Base-by-base conservation (phyloP, 768 basidiomycete genomes). In the Russula sp. region DNA sequence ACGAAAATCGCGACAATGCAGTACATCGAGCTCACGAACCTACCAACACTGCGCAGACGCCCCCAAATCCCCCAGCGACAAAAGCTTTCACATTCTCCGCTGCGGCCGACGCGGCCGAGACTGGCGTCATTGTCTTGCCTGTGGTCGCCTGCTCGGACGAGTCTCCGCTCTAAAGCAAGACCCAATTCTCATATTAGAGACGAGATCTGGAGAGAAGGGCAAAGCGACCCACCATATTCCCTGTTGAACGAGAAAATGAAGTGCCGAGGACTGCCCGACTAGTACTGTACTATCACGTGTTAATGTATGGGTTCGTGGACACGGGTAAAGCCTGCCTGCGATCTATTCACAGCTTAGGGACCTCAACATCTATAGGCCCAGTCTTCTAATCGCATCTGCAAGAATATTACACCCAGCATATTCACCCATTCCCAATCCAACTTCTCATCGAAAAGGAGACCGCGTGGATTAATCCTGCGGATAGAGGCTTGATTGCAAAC, bases 31-130 rank as follows among this genome's bases (percentile, higher is more conserved):
- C 40, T 6, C 4, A 81, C 91, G 71, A 63, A 94, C 94, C 94
- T 66, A 97, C 94, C 28, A 96, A 81, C 16, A 97, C 95, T 36
- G 89, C 90, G 66, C 84, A 80, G 59, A 87, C 79, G 68, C 97
- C 97, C 65, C 97, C 97, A 69, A 91, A 89, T 44, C 97, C 97
- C 69, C 97, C 97, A 36, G 94, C 85, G 59, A 96, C 80, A 78
- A 99, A 98, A 4, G 93, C 85, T 77, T 97, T 98, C 67, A 83
- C 69, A 32, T 79, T 79, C 66, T 78, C 79, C 5, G 69, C 67
- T 13, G 78, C 72, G 42, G 73, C 71, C 62, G 71, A 62, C 24
- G 58, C 53, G 48, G 72, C 72, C 61, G 71, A 57, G 46, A 48
- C 38, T 4, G 65, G 57, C 53, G 30, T 58, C 49, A 9, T 40